phyloP scores from a whole-genome alignment of 371 early-diverging fungal species.

The Mortierella sp. region DNA sequence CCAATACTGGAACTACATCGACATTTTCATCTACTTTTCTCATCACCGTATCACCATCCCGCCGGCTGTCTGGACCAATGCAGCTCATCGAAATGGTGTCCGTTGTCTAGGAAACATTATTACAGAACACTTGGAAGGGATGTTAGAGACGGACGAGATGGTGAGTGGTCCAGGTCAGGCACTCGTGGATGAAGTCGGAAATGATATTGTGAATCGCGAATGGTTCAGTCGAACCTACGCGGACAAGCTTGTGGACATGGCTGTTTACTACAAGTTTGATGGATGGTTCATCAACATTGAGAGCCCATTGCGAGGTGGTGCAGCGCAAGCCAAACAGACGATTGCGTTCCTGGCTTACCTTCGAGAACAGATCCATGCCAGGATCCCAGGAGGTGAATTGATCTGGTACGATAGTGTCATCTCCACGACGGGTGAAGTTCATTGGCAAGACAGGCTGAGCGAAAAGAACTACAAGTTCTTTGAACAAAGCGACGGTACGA shows the following conservation, averaged over 20 bases:
- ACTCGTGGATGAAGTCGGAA: constrained; percentile 22
- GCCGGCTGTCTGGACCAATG: constrained; percentile 71
- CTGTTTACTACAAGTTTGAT: constrained; percentile 71
- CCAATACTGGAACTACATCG: constrained; percentile 69
- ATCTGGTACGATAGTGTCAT: constrained; percentile 63
- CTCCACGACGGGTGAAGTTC: constrained; percentile 43
- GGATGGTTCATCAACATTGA: constrained; percentile 79
- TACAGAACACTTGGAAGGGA: constrained; percentile 56
- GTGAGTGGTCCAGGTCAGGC: constrained; percentile 52
- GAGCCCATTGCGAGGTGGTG: constrained; percentile 56
- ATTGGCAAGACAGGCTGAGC: constrained; percentile 70
- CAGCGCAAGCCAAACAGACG: constrained; percentile 42
- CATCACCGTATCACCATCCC: constrained; percentile 70
- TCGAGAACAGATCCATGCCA: constrained; percentile 56
- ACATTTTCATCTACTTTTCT: constrained; percentile 72
- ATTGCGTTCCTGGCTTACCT: constrained; percentile 60
- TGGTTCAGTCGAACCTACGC: constrained; percentile 58
- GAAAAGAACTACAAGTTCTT: constrained; percentile 61
- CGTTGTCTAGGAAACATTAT: constrained; percentile 63
- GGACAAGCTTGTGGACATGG: constrained; percentile 69
- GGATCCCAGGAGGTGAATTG: constrained; percentile 60
- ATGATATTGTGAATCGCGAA: constrained; percentile 33
- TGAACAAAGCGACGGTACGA: constrained; percentile 60
- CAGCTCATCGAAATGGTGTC: constrained; percentile 72
- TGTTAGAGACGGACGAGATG: constrained; percentile 59